These are phyloP conservation scores for Excoecaria agallocha DNA, from an alignment of 345 rosid species.

Conservation along the genomic window DNA sequence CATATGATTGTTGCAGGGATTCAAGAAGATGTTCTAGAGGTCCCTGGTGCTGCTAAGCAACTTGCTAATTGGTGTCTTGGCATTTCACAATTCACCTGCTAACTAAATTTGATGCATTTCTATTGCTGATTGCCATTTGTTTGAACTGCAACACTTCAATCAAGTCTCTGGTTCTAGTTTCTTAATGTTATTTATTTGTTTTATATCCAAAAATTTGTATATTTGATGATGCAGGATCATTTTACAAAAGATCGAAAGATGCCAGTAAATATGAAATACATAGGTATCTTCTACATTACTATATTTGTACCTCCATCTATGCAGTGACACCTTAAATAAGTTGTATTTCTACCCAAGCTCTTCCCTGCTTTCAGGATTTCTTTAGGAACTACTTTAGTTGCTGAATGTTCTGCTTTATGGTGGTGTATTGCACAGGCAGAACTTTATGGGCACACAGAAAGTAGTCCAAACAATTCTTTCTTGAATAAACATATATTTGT, in stretches of 20 bases:
- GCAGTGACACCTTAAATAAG: neutral
- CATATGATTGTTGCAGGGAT: neutral
- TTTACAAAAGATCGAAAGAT: conserved; percentile 62
- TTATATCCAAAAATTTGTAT: conserved; percentile 7
- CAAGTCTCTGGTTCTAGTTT: neutral
- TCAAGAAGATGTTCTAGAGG: neutral
- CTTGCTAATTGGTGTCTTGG: neutral
- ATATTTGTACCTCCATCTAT: neutral
- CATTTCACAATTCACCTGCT: neutral
- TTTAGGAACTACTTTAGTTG: neutral
- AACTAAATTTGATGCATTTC: neutral
- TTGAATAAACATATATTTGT: neutral
- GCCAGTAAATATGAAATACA: conserved; percentile 80
- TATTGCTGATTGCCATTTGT: conserved; percentile 7
- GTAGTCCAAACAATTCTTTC: neutral
- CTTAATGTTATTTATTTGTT: neutral
- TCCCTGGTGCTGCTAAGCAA: neutral
- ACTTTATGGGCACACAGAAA: neutral
- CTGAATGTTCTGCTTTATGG: neutral
- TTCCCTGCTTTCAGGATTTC: neutral
- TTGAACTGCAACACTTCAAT: neutral
- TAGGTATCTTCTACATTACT: conserved; percentile 44
- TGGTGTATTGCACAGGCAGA: neutral
- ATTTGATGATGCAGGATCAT: conserved; percentile 54
- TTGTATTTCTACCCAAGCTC: neutral